Base-by-base conservation (phyloP, 73 alveolate species). In the Tetrahymena malaccensis region DNA sequence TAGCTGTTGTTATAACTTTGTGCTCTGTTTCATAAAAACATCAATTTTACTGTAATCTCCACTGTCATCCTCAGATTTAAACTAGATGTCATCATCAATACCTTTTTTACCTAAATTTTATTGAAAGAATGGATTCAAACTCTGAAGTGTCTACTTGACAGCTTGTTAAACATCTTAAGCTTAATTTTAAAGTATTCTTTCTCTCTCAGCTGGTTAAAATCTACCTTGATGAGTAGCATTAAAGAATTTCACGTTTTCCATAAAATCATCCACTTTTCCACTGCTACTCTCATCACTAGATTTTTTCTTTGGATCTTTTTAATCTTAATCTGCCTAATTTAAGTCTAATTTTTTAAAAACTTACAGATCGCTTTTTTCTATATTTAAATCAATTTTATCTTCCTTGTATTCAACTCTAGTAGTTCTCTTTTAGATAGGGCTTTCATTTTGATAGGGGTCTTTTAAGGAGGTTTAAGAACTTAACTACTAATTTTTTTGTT, bases 171-270 rank as follows among this genome's bases (percentile, higher is more conserved):
- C 89, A 70, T 70, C 89, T n/a, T 12, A 4, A 3, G 94, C 55
- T 33, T 43, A 84, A 84, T 84, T 94, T 43, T 94, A 84, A 40
- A 94, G 93, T 1, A 94, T 94, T 17, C 96, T 85, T 17, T 94
- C 97, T 43, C 98, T 85, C 27, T 94, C 56, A 44, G 93, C 97
- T 21, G 97, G 95, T 55, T 94, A 94, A 37, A 97, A 97, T 94
- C 99, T 95, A 35, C 99, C 98, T 95, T 94, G 58, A 95, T 98
- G 96, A 8, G 99, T 98, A 5, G 97, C 96, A 95, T 97, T 97
- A 94, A 98, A 98, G 94, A 95, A 98, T 94, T 98, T 97, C 31
- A 98, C 96, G 34, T 96, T 94, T 37, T 98, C 99, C 94, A 85
- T 94, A 15, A 95, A 57, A 33, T 95, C 43, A 97, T 95, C 93